A percentile compares a stretch with the other conserved stretches of the same genome.
These are phyloP conservation scores for Naganishia sp. DNA, from an alignment of 1,284 basidiomycete genomes.

Conservation along the genomic window DNA sequence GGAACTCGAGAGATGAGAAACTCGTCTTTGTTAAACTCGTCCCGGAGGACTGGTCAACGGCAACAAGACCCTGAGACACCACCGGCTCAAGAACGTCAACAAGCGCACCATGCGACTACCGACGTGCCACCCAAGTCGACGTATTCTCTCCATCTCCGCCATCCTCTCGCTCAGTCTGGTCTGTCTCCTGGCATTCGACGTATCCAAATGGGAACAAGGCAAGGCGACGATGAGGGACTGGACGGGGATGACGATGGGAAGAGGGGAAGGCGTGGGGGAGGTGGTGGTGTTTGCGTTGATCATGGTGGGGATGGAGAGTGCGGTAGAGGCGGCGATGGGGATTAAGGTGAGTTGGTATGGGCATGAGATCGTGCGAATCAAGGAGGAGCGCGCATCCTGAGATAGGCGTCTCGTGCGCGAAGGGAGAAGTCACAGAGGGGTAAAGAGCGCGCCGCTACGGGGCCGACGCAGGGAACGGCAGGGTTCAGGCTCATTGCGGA, in stretches of 20 bases:
- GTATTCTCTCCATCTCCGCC: background rate
- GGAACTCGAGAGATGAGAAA: too few species aligned
- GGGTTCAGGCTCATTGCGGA: too few species aligned
- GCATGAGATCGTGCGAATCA: too few species aligned
- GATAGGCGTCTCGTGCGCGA: too few species aligned
- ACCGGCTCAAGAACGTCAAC: too few species aligned
- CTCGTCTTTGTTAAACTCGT: too few species aligned
- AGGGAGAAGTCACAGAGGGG: too few species aligned
- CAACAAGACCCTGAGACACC: too few species aligned
- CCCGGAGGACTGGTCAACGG: too few species aligned
- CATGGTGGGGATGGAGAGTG: slow-evolving; percentile 3
- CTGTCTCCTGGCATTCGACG: background rate
- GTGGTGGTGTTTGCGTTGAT: slow-evolving; percentile 3
- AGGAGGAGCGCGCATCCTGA: too few species aligned
- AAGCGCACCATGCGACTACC: background rate
- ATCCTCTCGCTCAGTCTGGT: background rate
- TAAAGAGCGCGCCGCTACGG: too few species aligned
- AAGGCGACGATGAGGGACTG: background rate
- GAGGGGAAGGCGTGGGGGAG: background rate
- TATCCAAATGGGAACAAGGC: background rate
- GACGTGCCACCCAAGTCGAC: background rate
- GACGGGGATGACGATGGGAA: background rate
- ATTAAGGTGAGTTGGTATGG: background rate
- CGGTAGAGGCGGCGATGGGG: background rate
- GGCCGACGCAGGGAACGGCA: too few species aligned